Evolutionary conservation across 148 eudicot species (phyloP).

Genomic region (Vaccinium corymbosum): DNA sequence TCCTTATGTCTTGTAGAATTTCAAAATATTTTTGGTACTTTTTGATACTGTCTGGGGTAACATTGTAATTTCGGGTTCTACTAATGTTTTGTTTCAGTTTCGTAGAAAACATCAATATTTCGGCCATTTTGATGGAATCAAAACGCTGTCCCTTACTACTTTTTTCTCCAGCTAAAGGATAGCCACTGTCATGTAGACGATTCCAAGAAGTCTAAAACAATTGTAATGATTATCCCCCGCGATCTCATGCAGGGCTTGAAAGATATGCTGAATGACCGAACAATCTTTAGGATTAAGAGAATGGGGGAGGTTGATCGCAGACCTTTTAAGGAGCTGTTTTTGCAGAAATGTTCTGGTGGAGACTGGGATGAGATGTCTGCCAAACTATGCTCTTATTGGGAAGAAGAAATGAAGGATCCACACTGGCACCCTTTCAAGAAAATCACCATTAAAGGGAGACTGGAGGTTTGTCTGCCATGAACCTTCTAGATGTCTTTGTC

Average conservation of each 20-base stretch:
- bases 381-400: constrained; percentile 23
- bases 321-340: constrained; percentile 20
- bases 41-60: not conserved
- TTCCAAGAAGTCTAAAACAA: not conserved
- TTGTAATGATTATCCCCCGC: not conserved
- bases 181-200: not conserved
- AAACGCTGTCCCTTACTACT: not conserved
- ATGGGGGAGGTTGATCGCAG: constrained; percentile 31
- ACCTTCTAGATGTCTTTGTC: not conserved
- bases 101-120: not conserved
- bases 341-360: constrained; percentile 16
- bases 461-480: constrained; percentile 14
- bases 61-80: not conserved
- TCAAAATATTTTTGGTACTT: not conserved
- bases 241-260: constrained; percentile 21
- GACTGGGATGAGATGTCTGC: constrained; percentile 22
- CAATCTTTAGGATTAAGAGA: constrained; percentile 22
- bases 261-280: constrained; percentile 9
- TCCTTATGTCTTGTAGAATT: not conserved
- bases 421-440: constrained; percentile 30
- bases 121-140: not conserved
- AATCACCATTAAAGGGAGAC: constrained; percentile 13
- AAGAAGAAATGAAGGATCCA: constrained; percentile 23
- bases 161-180: not conserved
- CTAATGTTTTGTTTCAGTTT: not conserved